Conservation (phyloP, 371 early-diverging fungal species). For the Zopfochytrium polystomum region DNA sequence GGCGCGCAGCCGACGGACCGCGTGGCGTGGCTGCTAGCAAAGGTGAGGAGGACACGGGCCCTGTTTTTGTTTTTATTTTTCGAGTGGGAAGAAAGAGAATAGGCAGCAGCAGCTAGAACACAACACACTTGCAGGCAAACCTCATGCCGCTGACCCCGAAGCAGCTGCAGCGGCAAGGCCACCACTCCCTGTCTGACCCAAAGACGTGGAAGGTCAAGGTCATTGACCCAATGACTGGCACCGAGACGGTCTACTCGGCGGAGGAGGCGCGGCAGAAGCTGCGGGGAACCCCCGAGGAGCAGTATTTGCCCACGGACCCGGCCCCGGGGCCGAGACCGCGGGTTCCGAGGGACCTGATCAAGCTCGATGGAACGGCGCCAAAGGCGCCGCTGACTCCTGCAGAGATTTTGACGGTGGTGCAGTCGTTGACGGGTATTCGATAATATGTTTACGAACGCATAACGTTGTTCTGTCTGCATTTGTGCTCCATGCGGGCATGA, state of each 20-base stretch:
- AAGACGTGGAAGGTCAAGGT: constrained; percentile 48
- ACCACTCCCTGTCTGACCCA: constrained; percentile 34
- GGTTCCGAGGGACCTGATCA: constrained; percentile 16
- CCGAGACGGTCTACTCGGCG: constrained; percentile 19
- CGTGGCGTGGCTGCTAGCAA: constrained; percentile 83
- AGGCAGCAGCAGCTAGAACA: too few species aligned
- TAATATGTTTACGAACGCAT: too few species aligned
- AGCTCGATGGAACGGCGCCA: constrained; percentile 33
- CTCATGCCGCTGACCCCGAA: constrained; percentile 46
- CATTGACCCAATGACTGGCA: constrained; percentile 25
- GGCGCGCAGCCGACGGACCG: constrained; percentile 91
- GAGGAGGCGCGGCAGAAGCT: constrained; percentile 26
- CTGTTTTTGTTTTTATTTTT: constrained; percentile 4
- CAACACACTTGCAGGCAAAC: too few species aligned
- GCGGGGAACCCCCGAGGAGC: constrained; percentile 4
- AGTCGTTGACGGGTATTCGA: constrained; percentile 29
- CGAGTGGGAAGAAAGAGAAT: neutral
- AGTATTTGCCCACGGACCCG: constrained; percentile 22
- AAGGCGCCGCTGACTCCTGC: constrained; percentile 22
- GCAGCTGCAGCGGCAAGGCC: constrained; percentile 42
- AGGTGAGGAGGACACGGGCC: too few species aligned
- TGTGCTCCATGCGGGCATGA: too few species aligned
- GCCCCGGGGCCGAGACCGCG: neutral
- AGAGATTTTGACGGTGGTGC: constrained; percentile 31
- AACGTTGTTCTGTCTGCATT: too few species aligned